phyloP scores from a whole-genome alignment of 83 land plant species.

The Picea engelmannii region DNA sequence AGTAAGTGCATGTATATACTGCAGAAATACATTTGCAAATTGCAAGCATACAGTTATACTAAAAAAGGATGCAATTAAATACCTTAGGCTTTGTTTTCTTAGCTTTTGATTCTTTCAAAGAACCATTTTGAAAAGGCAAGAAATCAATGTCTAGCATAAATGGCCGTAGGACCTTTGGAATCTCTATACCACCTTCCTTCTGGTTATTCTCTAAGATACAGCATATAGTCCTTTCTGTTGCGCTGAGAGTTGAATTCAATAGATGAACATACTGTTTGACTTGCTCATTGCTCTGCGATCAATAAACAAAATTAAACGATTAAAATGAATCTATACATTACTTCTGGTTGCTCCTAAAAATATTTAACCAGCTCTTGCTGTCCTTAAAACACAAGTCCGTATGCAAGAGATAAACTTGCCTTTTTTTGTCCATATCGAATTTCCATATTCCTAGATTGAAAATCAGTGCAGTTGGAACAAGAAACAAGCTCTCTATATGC shows the following conservation, averaged over 20 bases:
- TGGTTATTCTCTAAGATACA: slow-evolving; percentile 94
- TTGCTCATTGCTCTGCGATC: slow-evolving; percentile 82
- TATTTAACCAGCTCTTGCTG: not conserved
- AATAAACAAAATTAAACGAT: not conserved
- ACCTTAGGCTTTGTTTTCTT: slow-evolving; percentile 70
- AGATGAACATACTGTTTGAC: slow-evolving; percentile 84
- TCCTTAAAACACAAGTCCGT: not conserved
- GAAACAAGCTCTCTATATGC: slow-evolving; percentile 93
- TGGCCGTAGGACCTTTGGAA: slow-evolving; percentile 69
- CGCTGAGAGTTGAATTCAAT: slow-evolving; percentile 91
- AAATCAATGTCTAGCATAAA: slow-evolving; percentile 76
- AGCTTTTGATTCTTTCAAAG: slow-evolving; percentile 43
- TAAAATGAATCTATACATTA: not conserved
- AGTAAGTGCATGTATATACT: too few species aligned
- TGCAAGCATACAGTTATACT: too few species aligned
- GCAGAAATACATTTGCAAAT: too few species aligned
- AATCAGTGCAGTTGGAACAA: slow-evolving; percentile 97
- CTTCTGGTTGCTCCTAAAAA: not conserved
- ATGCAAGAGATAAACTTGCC: slow-evolving; percentile 33
- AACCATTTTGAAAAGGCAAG: too few species aligned
- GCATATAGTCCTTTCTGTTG: slow-evolving; percentile 95
- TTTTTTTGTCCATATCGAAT: slow-evolving; percentile 94
- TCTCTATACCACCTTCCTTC: slow-evolving; percentile 76
- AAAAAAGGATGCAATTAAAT: too few species aligned
- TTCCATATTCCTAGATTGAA: slow-evolving; percentile 84